Evolutionary conservation across 495 filamentous ascomycete species (phyloP).

Genomic region (Parachaetomium inaequale): DNA sequence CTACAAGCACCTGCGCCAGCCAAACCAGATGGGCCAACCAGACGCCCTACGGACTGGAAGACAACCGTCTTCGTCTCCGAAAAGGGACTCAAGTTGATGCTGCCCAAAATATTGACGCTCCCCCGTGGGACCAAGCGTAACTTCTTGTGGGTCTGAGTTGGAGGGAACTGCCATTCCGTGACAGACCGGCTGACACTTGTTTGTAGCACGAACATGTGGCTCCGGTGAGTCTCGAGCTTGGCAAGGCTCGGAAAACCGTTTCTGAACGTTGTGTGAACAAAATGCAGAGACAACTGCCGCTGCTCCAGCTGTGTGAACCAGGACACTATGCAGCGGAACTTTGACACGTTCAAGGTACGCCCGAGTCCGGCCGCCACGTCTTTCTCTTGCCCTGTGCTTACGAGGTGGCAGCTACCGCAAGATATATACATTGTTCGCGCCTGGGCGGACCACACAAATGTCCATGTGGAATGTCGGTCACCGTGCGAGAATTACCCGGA

Average conservation of each 20-base stretch:
- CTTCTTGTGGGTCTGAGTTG: background rate
- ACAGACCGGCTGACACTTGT: background rate
- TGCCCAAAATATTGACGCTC: background rate
- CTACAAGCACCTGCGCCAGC: too few relatives aligned
- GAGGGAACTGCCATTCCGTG: background rate
- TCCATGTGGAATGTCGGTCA: conserved; percentile 45
- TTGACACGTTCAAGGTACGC: conserved; percentile 60
- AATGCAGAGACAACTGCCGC: conserved; percentile 74
- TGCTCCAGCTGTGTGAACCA: conserved; percentile 70
- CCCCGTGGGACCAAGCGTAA: background rate
- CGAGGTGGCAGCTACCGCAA: conserved; percentile 40
- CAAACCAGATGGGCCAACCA: too few relatives aligned
- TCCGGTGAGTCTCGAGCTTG: conserved; percentile 32
- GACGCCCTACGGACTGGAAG: background rate
- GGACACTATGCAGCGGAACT: conserved; percentile 69
- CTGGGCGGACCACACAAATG: conserved; percentile 29
- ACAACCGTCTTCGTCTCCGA: background rate
- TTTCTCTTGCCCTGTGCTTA: background rate
- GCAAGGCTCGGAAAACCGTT: background rate
- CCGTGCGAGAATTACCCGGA: background rate
- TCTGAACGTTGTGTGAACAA: background rate
- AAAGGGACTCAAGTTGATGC: background rate
- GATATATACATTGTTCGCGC: conserved; percentile 45
- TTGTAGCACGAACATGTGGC: conserved; percentile 32
- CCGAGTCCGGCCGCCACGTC: background rate